Evolutionary conservation across 257 asterid species (phyloP), one percentile per base, ranked within the genome.

Genomic region (Ajuga chamaepitys): DNA sequence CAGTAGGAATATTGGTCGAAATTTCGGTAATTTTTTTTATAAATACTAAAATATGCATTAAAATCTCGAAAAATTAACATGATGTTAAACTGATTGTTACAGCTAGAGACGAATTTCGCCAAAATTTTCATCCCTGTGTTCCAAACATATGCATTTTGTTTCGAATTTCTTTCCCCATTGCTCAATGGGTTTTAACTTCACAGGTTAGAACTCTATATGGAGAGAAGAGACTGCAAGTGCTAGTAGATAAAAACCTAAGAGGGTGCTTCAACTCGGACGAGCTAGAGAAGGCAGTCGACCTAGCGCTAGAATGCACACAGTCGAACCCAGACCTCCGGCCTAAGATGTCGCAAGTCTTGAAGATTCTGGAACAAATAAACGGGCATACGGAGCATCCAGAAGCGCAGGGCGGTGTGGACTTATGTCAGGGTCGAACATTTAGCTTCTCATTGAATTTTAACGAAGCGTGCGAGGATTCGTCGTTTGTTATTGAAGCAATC

Each of bases 401-500:
- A 70, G 12, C 86, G 26, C 92, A 73, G 54, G 82, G 77, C 22
- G 84, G 76, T 26, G 70, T 71, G 66, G 84, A 83, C 46, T 21
- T 64, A 7, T 74, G 75, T 62, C 83, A 78, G 45, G 82, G 84
- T 8, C 83, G 75, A 18, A 57, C 81, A 24, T 85, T 86, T 68
- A 86, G 96, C 66, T 83, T 88, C 82, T 76, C 85, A 7, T 72
- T 87, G 79, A 86, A 88, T 77, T 62, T 79, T 3, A 74, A 78
- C 44, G 88, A 85, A 3, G 78, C 71, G 0, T 82, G 68, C 9
- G 96, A 83, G 14, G 88, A 86, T 55, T 86, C 95, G 9, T 91
- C 98, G 0, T 86, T 86, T 48, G 77, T 81, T 12, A 75, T 88
- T 25, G 96, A 91, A 68, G 95, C 98, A 42, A 85, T 91, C 16